Percentiles rank a stretch among this genome's conserved stretches.
phyloP scores from a whole-genome alignment of 1,284 basidiomycete genomes.

The Tylopilus sp. region DNA sequence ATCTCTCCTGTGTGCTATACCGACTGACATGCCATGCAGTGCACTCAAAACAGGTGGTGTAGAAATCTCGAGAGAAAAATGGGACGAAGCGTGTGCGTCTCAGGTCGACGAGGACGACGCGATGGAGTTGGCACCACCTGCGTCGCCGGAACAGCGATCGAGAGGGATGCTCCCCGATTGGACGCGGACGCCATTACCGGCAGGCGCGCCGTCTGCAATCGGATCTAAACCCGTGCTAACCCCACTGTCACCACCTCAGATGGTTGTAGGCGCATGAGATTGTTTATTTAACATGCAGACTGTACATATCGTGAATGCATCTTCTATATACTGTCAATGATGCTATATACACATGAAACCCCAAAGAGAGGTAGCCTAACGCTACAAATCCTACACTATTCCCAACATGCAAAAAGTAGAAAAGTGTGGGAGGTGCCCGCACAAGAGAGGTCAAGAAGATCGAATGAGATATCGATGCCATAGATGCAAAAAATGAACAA shows the following conservation, averaged over 20 bases:
- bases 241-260: conserved; percentile 34
- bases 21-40: conserved; percentile 44
- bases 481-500: conserved; percentile 4
- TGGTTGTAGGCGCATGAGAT: conserved; percentile 43
- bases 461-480: conserved; percentile 8
- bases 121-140: conserved; percentile 50
- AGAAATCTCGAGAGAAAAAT: conserved; percentile 85
- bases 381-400: conserved; percentile 14
- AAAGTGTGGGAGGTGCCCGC: conserved; percentile 2
- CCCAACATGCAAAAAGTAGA: neutral
- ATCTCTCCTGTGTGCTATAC: neutral
- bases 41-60: conserved; percentile 86
- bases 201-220: conserved; percentile 67
- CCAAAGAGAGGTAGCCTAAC: conserved; percentile 16
- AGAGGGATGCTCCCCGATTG: conserved; percentile 79
- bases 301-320: conserved; percentile 13
- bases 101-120: conserved; percentile 55
- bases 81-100: conserved; percentile 75
- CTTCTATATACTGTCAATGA: conserved; percentile 14
- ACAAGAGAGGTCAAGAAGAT: conserved; percentile 7
- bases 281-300: neutral
- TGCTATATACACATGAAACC: conserved; percentile 20
- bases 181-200: conserved; percentile 72
- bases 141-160: conserved; percentile 48
- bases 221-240: conserved; percentile 17